Conservation (phyloP, 306 rosid genomes). For the Sophora flavescens region DNA sequence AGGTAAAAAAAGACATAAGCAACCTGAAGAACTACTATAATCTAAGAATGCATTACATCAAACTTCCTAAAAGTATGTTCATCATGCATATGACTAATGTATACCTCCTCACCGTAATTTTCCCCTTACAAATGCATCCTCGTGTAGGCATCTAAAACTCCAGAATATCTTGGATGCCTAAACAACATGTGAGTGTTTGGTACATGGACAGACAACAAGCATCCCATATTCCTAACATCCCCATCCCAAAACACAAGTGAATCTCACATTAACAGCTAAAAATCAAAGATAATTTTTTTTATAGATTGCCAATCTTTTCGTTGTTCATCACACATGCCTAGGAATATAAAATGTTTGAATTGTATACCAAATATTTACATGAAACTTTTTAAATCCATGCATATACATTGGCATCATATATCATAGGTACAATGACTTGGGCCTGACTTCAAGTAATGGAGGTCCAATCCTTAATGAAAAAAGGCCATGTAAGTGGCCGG, state of each 20-base stretch:
- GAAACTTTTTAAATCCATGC: constrained; percentile 2
- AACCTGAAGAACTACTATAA: neutral
- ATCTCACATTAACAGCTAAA: neutral
- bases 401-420: constrained; percentile 11
- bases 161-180: constrained; percentile 4
- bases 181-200: too few relatives aligned
- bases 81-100: neutral
- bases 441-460: constrained; percentile 11
- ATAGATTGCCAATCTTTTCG: neutral
- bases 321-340: neutral
- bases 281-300: neutral
- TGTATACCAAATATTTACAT: neutral
- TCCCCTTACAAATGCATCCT: constrained; percentile 12
- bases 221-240: neutral
- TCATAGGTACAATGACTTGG: constrained; percentile 3
- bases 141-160: constrained; percentile 12
- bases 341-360: neutral
- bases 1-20: constrained; percentile 1
- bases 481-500: constrained; percentile 13
- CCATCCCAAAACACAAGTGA: constrained; percentile 14
- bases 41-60: neutral
- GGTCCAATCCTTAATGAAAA: neutral
- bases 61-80: neutral
- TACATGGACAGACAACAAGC: too few relatives aligned
- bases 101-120: neutral